These are phyloP conservation scores for Pseudocercospora macadamiae DNA, from an alignment of 2,329 filamentous ascomycete genomes.

Conservation along the genomic window DNA sequence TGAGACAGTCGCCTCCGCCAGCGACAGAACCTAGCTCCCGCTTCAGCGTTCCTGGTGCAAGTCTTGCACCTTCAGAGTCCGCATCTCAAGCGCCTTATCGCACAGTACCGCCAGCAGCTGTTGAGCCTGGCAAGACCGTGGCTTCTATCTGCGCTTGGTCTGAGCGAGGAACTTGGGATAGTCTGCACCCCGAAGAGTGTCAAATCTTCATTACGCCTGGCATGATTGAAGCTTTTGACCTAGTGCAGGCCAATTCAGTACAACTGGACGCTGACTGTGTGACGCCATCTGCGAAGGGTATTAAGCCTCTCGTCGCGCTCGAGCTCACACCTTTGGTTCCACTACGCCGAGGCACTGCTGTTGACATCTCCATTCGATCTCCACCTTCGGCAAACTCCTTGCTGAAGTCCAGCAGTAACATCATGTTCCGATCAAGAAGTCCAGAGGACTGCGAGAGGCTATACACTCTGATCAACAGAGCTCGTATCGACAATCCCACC, in stretches of 20 bases:
- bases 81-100: constrained; percentile 74
- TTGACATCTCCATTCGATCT: constrained; percentile 93
- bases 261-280: constrained; percentile 45
- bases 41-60: constrained; percentile 23
- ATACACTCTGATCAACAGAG: constrained; percentile 83
- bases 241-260: constrained; percentile 53
- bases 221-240: constrained; percentile 65
- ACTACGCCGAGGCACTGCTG: constrained; percentile 83
- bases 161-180: constrained; percentile 65
- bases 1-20: constrained; percentile 36
- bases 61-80: constrained; percentile 75
- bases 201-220: constrained; percentile 65
- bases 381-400: constrained; percentile 74
- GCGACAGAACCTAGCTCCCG: constrained; percentile 18
- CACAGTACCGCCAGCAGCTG: constrained; percentile 48
- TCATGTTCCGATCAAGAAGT: constrained; percentile 84
- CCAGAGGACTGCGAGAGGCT: constrained; percentile 77
- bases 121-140: constrained; percentile 58
- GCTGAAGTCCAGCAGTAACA: constrained; percentile 71
- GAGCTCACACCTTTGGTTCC: constrained; percentile 91
- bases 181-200: constrained; percentile 64
- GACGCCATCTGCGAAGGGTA: constrained; percentile 40
- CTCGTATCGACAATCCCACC: constrained; percentile 88
- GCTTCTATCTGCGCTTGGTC: constrained; percentile 67
- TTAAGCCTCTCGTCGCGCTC: constrained; percentile 65